These are phyloP conservation scores for Colletotrichum echinochloae DNA, from an alignment of 2,329 filamentous ascomycete genomes.

Conservation along the genomic window DNA sequence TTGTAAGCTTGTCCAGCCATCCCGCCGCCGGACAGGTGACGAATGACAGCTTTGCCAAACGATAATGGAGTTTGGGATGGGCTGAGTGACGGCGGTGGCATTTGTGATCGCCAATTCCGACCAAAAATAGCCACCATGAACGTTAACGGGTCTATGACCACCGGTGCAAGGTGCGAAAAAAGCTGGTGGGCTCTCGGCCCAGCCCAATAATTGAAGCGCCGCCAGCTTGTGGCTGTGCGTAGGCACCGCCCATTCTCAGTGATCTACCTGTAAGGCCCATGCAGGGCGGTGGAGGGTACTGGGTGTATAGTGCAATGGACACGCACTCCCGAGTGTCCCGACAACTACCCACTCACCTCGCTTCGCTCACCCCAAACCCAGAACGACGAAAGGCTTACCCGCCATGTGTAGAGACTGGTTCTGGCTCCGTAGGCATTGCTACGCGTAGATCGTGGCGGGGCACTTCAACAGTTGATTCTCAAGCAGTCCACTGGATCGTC, in stretches of 20 bases:
- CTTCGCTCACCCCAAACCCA: background rate
- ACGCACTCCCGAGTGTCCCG: background rate
- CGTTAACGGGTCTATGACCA: slow-evolving; percentile 9
- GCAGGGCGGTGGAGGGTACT: background rate
- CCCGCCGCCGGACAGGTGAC: slow-evolving; percentile 15
- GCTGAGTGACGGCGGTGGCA: slow-evolving; percentile 19
- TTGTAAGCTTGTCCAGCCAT: slow-evolving; percentile 7
- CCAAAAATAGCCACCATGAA: slow-evolving; percentile 21
- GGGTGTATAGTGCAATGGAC: background rate
- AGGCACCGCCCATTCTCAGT: background rate
- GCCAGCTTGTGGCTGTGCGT: slow-evolving; percentile 32
- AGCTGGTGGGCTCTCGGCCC: background rate
- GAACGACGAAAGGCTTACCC: background rate
- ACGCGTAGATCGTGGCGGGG: slow-evolving; percentile 22
- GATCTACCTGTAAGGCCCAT: slow-evolving; percentile 27
- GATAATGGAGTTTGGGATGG: slow-evolving; percentile 4
- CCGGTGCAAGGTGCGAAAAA: background rate
- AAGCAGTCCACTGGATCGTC: slow-evolving; percentile 9
- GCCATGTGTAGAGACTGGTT: slow-evolving; percentile 15
- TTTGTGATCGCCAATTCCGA: background rate
- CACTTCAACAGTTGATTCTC: slow-evolving; percentile 3
- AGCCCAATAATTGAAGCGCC: too few relatives aligned
- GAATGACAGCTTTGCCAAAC: slow-evolving; percentile 18
- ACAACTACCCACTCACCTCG: slow-evolving; percentile 11
- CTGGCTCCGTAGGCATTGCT: slow-evolving; percentile 24